Evolutionary conservation across 129 eudicot species (phyloP), one percentile per base, ranked within the genome.

Genomic region (Pittosporum tobira): DNA sequence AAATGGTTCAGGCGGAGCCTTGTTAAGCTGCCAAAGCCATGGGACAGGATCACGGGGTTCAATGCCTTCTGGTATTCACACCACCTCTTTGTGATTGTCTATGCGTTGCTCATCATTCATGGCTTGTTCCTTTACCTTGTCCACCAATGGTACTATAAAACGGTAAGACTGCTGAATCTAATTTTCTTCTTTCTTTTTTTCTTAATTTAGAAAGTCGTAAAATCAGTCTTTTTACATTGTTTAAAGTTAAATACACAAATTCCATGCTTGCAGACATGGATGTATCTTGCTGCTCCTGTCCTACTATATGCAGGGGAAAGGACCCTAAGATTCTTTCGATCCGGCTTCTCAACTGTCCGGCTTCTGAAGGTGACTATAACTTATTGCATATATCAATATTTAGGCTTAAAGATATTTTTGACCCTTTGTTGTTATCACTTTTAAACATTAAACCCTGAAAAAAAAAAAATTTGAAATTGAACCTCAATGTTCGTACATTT

Each of bases 31-130:
- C 96, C 96, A 19, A 88, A 84, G 75, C 99, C 99, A 9, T 75
- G 88, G 19, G 91, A 93, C 59, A 75, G 88, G 77, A 80, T 93
- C 22, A 93, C 96, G 2, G 99, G 99, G 38, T 93, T 83, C 73
- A 93, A 93, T 60, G 96, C 99, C 50, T 93, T 93, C 67, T 93
- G 96, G 96, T 93, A 93, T 65, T 93, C 99, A 1, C 99, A 93
- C 69, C 99, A 93, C 67, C 76, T 93, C 20, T 81, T 93, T 24
- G 75, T 81, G 56, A 61, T 93, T 21, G 99, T 93, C 63, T 93
- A 93, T 80, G 59, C 61, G 57, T 67, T 84, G 83, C 85, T 93
- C 6, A 53, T 93, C 67, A 68, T 87, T 61, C 99, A 93, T 66
- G 93, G 99, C 26, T 49, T 73, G 51, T 76, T 66, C 73, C 88